Base-by-base conservation (phyloP, 768 basidiomycete species). In the Boletus speciosus region DNA sequence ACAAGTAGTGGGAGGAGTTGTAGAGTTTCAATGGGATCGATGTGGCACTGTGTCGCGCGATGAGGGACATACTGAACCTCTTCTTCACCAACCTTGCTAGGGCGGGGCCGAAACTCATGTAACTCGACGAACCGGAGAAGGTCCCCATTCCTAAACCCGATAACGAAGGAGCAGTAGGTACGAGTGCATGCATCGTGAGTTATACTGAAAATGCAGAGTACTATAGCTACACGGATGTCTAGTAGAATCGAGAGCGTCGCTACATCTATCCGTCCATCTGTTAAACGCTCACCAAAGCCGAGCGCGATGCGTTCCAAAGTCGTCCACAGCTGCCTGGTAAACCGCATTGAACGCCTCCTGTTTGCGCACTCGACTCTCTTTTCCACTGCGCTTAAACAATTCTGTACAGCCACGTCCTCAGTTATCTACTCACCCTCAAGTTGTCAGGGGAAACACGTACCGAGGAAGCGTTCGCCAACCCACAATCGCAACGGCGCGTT, bases 381-480 rank as follows among this genome's bases (percentile, higher is more conserved):
- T 81, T 4, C 81, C 83, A 8, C 73, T 72, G 19, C 85, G 77
- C 58, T 78, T 77, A 62, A 81, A 81, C 59, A 88, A 54, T 60
- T 88, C 86, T 85, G 51, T 12, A 7, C 16, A 40, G 44, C 27
- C 4, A 34, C 0, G 21, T 38, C 23, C 39, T 51, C 45, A 35
- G 29, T 34, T 6, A 38, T 25, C 19, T 11, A 31, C 27, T 41
- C n/a, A 11, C 51, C 36, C 49, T 32, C 47, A 0, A 12, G 27
- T 9, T 6, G 6, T 25, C 40, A 47, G 45, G 19, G 6, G 25
- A 48, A 10, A 50, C 8, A 46, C 74, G 44, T 41, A 88, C 87
- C 87, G 45, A 83, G 70, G 58, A 81, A 79, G 41, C 86, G 75
- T 61, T 90, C 82, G 6, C 87, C 87, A 11, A 85, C 81, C 89